Base-by-base conservation (phyloP, 345 rosid species). In the Dovyalis caffra region DNA sequence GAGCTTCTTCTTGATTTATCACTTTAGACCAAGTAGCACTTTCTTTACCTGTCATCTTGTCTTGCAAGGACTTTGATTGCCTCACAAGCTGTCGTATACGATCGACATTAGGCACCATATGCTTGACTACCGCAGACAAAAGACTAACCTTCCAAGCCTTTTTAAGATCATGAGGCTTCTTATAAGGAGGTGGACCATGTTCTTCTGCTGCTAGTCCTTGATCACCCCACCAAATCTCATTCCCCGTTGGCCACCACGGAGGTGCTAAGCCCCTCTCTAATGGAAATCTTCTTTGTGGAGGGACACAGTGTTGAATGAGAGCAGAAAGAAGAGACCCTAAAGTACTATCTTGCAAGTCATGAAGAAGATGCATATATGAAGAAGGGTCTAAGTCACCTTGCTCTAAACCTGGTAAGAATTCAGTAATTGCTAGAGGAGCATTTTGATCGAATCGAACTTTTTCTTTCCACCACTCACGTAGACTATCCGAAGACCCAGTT, bases 381-480 rank as follows among this genome's bases (percentile, higher is more conserved):
- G 4, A 64, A 2, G 83, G 70, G 34, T 75, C 83, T 18, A 78
- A 20, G 28, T 77, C 66, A 3, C 28, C 73, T 16, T 74, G 66
- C 16, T 79, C 74, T 3, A 80, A 21, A 29, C 0, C 20, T 0
- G 86, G 86, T 70, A 76, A 56, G 82, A 71, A 75, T 16, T 87
- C 80, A 4, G 85, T 69, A 38, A 87, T 64, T 6, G 88, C 91
- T 3, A 21, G 40, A 15, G 89, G 88, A 3, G 89, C 92, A 65
- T 76, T 79, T 53, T 76, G 85, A 33, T 88, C 84, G 71, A 93
- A 93, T 16, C 80, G 82, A 5, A 86, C 91, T 63, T 77, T 70
- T 45, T 85, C 90, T 79, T 93, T 89, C 94, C 93, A 89, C 93
- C 96, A 93, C 28, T 85, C 38, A 5, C 91, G 86, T 11, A 91